phyloP scores from a whole-genome alignment of 208 protist genomes.

The Wallacemonas sp. region DNA sequence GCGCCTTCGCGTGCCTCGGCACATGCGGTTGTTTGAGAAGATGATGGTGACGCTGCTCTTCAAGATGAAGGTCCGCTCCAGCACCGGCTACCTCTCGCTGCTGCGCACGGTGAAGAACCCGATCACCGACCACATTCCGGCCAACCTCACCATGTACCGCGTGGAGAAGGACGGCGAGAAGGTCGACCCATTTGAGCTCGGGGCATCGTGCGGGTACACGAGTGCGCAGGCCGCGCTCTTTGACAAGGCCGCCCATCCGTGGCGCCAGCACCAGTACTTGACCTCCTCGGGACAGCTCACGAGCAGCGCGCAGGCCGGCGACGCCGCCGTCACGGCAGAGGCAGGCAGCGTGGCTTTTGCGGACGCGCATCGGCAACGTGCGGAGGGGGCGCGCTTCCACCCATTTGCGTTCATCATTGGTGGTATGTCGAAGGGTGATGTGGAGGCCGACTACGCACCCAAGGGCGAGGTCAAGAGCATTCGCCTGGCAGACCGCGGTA shows the following conservation, averaged over 20 bases:
- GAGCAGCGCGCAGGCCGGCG: constrained; percentile 26
- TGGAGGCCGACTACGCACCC: constrained; percentile 67
- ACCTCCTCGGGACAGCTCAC: constrained; percentile 21
- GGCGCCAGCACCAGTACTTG: constrained; percentile 20
- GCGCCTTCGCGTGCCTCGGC: constrained; percentile 97
- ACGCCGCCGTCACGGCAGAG: constrained; percentile 25
- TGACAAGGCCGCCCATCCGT: constrained; percentile 2
- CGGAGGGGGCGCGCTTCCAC: constrained; percentile 49
- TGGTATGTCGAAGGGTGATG: constrained; percentile 86
- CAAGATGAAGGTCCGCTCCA: constrained; percentile 96
- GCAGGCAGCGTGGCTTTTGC: constrained; percentile 41
- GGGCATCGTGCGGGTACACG: constrained; percentile 40
- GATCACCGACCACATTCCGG: constrained; percentile 97
- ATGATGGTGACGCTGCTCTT: constrained; percentile 99
- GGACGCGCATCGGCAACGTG: constrained; percentile 34
- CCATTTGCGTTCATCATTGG: constrained; percentile 89
- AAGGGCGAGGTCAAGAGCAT: constrained; percentile 67
- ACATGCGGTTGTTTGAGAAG: constrained; percentile 97
- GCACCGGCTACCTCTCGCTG: constrained; percentile 90
- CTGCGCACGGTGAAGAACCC: constrained; percentile 99
- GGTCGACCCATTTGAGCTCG: constrained; percentile 73
- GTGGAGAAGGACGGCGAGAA: constrained; percentile 85
- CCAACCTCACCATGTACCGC: constrained; percentile 68
- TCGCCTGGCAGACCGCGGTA: constrained; percentile 68
- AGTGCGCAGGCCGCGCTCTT: constrained; percentile 5